Evolutionary conservation across 345 rosid genomes (phyloP).

Genomic region (Melaleuca alternifolia): DNA sequence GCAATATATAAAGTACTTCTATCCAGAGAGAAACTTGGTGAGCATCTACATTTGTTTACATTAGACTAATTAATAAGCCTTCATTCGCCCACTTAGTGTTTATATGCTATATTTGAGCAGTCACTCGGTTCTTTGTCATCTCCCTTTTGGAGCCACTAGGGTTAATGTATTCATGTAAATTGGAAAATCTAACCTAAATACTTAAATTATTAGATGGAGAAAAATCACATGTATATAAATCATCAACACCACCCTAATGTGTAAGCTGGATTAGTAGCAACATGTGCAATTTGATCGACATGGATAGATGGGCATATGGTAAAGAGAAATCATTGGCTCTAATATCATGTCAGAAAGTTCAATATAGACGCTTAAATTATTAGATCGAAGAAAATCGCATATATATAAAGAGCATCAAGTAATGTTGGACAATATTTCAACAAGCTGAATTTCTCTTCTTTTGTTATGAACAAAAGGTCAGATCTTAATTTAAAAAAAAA

Average conservation of each 20-base stretch:
- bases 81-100: background rate
- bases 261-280: background rate
- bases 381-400: too few relatives aligned
- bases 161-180: background rate
- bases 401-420: too few relatives aligned
- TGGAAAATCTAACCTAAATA: background rate
- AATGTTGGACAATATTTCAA: too few relatives aligned
- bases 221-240: too few relatives aligned
- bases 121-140: background rate
- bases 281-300: too few relatives aligned
- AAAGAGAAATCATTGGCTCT: background rate
- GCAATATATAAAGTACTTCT: background rate
- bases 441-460: too few relatives aligned
- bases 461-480: background rate
- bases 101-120: background rate
- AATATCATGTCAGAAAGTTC: too few relatives aligned
- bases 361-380: too few relatives aligned
- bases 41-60: background rate
- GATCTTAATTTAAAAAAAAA: background rate
- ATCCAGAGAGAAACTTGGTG: background rate
- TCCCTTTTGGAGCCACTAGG: background rate
- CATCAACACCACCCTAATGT: too few relatives aligned
- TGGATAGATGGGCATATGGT: background rate
- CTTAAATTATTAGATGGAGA: background rate
- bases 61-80: background rate